phyloP scores from a whole-genome alignment of 768 basidiomycete genomes.

The Fibroporia radiculosa region DNA sequence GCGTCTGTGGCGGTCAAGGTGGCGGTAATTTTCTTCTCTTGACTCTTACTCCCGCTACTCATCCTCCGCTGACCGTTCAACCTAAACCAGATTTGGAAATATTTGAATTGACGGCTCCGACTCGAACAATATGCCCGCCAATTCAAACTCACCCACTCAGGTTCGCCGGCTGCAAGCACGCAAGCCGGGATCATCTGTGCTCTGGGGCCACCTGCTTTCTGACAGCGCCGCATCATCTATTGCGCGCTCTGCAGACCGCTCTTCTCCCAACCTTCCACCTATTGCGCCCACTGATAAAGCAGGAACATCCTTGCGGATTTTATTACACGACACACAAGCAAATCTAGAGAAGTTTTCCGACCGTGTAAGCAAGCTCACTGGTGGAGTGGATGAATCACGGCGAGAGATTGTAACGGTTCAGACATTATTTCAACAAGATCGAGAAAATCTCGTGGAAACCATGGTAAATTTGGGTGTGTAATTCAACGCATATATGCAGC shows the following conservation, averaged over 20 bases:
- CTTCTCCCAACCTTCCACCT: conserved; percentile 24
- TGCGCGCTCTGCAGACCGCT: conserved; percentile 4
- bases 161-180: not conserved
- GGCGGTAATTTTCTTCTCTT: no score
- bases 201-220: conserved; percentile 15
- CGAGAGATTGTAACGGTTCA: conserved; percentile 46
- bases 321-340: conserved; percentile 67
- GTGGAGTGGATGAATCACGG: conserved; percentile 43
- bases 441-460: conserved; percentile 47
- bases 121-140: not conserved
- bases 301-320: conserved; percentile 61
- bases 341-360: conserved; percentile 61
- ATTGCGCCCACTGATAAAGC: conserved; percentile 49
- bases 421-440: conserved; percentile 51
- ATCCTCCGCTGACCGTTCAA: not conserved
- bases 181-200: conserved; percentile 2
- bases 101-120: not conserved
- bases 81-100: not conserved
- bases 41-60: not conserved
- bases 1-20: conserved; percentile 1
- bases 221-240: conserved; percentile 5
- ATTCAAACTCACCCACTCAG: not conserved
- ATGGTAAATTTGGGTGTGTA: conserved; percentile 48
- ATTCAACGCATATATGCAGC: conserved; percentile 16
- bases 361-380: conserved; percentile 44